Base-by-base conservation (phyloP, 2,329 filamentous ascomycete species). In the Ophiocordyceps robertsii region DNA sequence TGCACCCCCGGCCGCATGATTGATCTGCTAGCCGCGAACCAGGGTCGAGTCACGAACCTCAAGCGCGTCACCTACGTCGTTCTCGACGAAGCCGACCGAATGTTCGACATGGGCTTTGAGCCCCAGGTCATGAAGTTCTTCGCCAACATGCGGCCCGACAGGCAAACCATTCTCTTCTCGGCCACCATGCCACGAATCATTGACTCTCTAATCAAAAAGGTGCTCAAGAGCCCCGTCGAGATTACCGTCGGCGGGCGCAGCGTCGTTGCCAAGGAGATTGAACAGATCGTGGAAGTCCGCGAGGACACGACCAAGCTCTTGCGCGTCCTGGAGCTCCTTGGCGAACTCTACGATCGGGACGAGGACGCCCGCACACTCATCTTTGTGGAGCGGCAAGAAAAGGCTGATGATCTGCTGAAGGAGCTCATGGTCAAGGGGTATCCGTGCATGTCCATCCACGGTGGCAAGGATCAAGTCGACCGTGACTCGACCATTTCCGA, bases 51-150 rank as follows among this genome's bases (percentile, higher is more conserved):
- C 10, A 94, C 90, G 12, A 96, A 93, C 55, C 70, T 98, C 44
- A 80, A 76, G 51, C 77, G 92, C 48, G 86, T 95, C 12, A 92
- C 87, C 0, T 98, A 96, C 59, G 80, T 95, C 21, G 92, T 98
- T 11, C 75, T 98, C 33, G 92, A 98, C 58, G 92, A 98, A 65
- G 92, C 92, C 39, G 92, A 98, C 63, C 83, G 92, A 47, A 96
- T 98, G 92, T 95, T 96, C 58, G 92, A 98, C 60, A 96, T 98
- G 92, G 92, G 92, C 13, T 98, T 98, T 56, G 90, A 95, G 63
- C 90, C 92, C 2, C 92, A 98, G 61, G 89, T 98, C 42, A 92
- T 92, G 78, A 95, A 94, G 62, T 92, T 98, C 45, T 80, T 96
- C 57, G 79, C 80, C 50, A 95, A 92, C 55, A 84, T 95, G 59